Evolutionary conservation across 1,284 basidiomycete genomes (phyloP).

Genomic region (Ustilago crameri): DNA sequence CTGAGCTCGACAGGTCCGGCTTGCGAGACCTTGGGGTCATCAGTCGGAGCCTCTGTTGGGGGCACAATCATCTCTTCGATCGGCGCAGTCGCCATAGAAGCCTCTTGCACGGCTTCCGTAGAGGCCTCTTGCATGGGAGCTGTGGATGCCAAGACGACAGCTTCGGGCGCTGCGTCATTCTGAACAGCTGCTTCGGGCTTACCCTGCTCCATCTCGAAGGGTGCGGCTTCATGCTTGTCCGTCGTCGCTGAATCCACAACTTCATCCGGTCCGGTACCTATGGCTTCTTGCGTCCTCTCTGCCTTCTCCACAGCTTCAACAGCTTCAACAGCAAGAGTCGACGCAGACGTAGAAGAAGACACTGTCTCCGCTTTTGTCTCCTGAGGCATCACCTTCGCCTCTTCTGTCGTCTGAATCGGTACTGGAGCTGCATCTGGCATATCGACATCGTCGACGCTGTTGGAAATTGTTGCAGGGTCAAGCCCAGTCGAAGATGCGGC

Average conservation of each 20-base stretch:
- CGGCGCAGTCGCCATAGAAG: neutral
- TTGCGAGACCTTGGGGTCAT: neutral
- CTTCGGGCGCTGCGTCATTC: neutral
- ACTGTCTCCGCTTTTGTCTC: neutral
- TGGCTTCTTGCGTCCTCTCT: too few species aligned
- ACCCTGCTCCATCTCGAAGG: neutral
- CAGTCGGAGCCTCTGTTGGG: neutral
- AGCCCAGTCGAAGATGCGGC: neutral
- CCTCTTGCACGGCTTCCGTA: too few species aligned
- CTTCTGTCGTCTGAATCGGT: neutral
- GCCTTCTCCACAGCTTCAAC: too few species aligned
- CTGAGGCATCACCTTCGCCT: neutral
- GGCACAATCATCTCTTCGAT: neutral
- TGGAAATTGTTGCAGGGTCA: neutral
- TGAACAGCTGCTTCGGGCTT: neutral
- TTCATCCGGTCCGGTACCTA: too few species aligned
- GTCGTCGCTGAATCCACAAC: neutral
- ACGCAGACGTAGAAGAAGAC: too few species aligned
- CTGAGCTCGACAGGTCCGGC: neutral
- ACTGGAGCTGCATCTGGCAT: constrained; percentile 21
- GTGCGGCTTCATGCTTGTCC: neutral
- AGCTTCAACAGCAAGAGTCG: too few species aligned
- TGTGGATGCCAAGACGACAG: too few species aligned
- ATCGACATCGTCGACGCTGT: constrained; percentile 12
- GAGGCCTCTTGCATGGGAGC: neutral